Evolutionary conservation across 352 stramenopile species (phyloP), one percentile per base, ranked within the genome.

Genomic region (Pythium dissimile): DNA sequence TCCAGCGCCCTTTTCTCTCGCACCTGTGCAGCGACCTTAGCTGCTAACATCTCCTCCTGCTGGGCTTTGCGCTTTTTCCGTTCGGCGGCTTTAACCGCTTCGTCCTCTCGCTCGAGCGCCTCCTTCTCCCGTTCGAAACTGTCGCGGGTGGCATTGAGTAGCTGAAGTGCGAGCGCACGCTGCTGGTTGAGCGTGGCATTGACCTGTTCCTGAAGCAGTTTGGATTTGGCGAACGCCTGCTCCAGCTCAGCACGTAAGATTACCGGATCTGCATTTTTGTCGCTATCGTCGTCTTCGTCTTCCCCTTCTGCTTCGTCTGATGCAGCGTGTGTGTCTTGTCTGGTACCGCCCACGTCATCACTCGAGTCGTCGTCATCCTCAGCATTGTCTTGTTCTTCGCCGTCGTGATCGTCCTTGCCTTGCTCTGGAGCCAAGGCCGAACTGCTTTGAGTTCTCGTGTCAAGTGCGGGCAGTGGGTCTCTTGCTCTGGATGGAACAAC

Each of bases 71-170:
- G 66, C 35, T 77, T 72, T 32, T 75, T 73, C 0, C 77, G 61
- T 39, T 90, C 77, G 2, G 59, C 53, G 4, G 60, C 64, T 47
- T 84, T 85, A n/a, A 71, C 66, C 11, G 34, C 66, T 1, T 74
- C 67, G 30, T 89, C 77, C 59, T 83, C 75, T 21, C 68, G 51
- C 2, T 71, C 69, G 15, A 90, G 50, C 26, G 47, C 39, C 28
- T 88, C 71, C 42, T 78, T 63, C 31, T 92, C 77, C 7, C 60
- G 64, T 37, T 84, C 78, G 18, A 89, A 88, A 9, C 66, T 61
- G 18, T 86, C 78, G 8, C 77, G 69, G 20, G 67, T 80, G 8
- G 80, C 78, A 24, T 77, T 87, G 16, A 86, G 52, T 1, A 92
- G 68, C 56, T 90, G 75, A 35, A 89, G 69, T 8, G 78, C 69